Evolutionary conservation across 768 basidiomycete genomes (phyloP).

Genomic region (Lactarius hengduanensis): DNA sequence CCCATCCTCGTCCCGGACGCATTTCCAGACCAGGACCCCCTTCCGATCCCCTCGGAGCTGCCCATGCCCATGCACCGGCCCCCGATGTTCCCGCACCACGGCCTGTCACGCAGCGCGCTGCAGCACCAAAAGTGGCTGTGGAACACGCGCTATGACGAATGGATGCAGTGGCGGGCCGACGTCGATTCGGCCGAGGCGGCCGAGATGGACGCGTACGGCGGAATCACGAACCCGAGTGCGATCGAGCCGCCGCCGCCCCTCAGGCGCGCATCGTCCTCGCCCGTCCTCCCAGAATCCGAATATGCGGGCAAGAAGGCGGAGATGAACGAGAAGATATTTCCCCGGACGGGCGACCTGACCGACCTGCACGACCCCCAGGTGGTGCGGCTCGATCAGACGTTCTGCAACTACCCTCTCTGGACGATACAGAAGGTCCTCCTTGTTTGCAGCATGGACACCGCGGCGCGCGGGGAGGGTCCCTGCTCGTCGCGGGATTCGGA

Average conservation of each 20-base stretch:
- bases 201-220: conserved; percentile 28
- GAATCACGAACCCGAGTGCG: conserved; percentile 23
- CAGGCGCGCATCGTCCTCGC: conserved; percentile 10
- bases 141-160: conserved; percentile 53
- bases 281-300: conserved; percentile 7
- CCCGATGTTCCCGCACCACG: conserved; percentile 44
- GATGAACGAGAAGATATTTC: conserved; percentile 40
- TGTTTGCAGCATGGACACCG: conserved; percentile 50
- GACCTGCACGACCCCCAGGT: conserved; percentile 59
- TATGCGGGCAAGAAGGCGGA: conserved; percentile 23
- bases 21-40: conserved; percentile 11
- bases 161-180: conserved; percentile 40
- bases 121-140: conserved; percentile 62
- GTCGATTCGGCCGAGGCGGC: conserved; percentile 24
- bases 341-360: conserved; percentile 62
- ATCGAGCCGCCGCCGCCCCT: conserved; percentile 12
- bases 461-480: not conserved
- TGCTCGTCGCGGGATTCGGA: not conserved
- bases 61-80: not conserved
- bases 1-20: conserved; percentile 24
- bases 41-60: not conserved
- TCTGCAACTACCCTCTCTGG: conserved; percentile 57
- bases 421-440: conserved; percentile 67
- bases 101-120: conserved; percentile 60
- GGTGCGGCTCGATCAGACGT: conserved; percentile 56